phyloP scores from a whole-genome alignment of 1,284 basidiomycete species.

The Fomes fomentarius region DNA sequence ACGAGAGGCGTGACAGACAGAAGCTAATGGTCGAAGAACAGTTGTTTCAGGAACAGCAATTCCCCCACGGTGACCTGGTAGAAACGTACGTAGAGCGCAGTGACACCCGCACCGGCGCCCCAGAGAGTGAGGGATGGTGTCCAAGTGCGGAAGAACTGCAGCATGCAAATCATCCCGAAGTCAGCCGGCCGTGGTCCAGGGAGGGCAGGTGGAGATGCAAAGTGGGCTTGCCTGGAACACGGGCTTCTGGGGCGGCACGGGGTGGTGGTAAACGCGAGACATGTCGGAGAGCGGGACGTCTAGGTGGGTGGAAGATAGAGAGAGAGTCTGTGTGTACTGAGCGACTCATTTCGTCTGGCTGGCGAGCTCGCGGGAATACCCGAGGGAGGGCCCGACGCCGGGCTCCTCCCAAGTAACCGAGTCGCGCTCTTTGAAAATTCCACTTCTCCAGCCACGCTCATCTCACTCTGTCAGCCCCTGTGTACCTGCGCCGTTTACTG shows the following conservation, averaged over 20 bases:
- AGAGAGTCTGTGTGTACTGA: not conserved
- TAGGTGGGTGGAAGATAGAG: constrained; percentile 10
- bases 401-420: constrained; percentile 25
- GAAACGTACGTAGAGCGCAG: constrained; percentile 63
- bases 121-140: constrained; percentile 61
- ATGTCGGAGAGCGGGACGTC: constrained; percentile 21
- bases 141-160: constrained; percentile 53
- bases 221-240: constrained; percentile 29
- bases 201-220: not conserved
- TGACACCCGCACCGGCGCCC: constrained; percentile 68
- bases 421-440: constrained; percentile 14
- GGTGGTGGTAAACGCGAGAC: constrained; percentile 32
- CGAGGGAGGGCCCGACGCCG: constrained; percentile 18
- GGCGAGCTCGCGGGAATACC: constrained; percentile 18
- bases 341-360: constrained; percentile 9
- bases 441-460: constrained; percentile 3
- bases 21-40: constrained; percentile 29
- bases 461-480: not conserved
- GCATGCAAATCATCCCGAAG: not conserved
- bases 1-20: constrained; percentile 48
- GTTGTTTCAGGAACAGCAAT: constrained; percentile 3
- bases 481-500: not conserved
- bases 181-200: not conserved
- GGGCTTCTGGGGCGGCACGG: constrained; percentile 21
- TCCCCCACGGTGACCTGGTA: not conserved